Evolutionary conservation across 1,284 basidiomycete genomes (phyloP).

Genomic region (Puccinia hordei): DNA sequence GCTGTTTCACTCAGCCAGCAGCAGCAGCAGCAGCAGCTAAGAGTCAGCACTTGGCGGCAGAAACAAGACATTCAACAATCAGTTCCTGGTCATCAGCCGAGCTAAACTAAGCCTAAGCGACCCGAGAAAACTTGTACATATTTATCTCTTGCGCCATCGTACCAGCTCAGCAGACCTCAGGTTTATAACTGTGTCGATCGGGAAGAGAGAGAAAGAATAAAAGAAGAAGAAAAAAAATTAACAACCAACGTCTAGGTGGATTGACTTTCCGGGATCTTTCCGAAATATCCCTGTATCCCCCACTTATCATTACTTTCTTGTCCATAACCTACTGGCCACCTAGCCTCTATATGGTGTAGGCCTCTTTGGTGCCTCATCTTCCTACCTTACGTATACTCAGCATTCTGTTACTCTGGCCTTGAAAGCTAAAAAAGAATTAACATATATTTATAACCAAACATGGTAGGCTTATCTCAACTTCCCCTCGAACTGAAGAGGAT

Average conservation of each 20-base stretch:
- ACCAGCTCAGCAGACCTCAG: neutral
- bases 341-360: neutral
- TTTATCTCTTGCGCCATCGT: neutral
- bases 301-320: neutral
- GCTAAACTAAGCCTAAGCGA: neutral
- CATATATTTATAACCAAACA: no score
- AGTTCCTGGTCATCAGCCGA: neutral
- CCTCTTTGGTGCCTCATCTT: no score
- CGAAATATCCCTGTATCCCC: neutral
- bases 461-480: neutral
- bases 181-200: neutral
- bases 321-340: neutral
- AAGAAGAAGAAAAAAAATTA: no score
- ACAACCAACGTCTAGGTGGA: neutral
- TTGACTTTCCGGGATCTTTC: neutral
- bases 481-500: constrained; percentile 15
- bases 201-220: no score
- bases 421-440: neutral
- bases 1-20: neutral
- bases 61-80: neutral
- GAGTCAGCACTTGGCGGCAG: neutral
- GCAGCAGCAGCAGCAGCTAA: neutral
- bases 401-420: neutral
- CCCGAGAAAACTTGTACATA: no score
- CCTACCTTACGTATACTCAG: neutral